Evolutionary conservation across 768 basidiomycete species (phyloP).

Genomic region (Suillus discolor): DNA sequence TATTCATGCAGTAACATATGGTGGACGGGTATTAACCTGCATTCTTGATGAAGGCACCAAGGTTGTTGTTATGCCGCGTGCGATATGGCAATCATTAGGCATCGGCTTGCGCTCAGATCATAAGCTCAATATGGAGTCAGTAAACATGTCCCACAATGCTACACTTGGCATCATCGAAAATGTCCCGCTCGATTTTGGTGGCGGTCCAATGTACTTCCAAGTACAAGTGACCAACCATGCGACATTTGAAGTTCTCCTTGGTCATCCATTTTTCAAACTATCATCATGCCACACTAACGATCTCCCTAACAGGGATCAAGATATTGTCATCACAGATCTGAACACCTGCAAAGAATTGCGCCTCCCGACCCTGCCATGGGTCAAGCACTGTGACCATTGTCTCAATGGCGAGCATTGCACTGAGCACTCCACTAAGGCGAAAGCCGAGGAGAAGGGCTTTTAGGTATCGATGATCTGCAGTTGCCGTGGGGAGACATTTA

Average conservation of each 20-base stretch:
- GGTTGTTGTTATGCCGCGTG: neutral
- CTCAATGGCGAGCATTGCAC: no score
- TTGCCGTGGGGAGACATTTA: no score
- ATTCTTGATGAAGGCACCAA: neutral
- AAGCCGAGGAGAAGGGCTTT: no score
- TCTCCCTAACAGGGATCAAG: neutral
- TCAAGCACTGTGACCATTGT: neutral
- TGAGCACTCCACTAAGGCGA: no score
- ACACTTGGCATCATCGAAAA: neutral
- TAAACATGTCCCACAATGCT: rapidly evolving
- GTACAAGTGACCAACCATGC: rapidly evolving
- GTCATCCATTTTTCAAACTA: neutral
- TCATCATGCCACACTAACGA: neutral
- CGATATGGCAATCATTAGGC: neutral
- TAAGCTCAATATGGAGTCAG: neutral
- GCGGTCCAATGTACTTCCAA: neutral
- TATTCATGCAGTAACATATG: rapidly evolving
- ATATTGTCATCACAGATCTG: neutral
- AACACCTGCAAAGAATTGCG: neutral
- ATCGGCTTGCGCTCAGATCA: neutral
- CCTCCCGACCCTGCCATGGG: neutral
- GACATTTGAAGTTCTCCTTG: neutral
- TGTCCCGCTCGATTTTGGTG: neutral
- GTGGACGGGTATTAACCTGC: rapidly evolving
- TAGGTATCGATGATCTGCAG: no score